A percentile compares a stretch with the other conserved stretches of the same genome.
phyloP scores from a whole-genome alignment of 2,329 filamentous ascomycete genomes.

The Trichoderma pleuroti region DNA sequence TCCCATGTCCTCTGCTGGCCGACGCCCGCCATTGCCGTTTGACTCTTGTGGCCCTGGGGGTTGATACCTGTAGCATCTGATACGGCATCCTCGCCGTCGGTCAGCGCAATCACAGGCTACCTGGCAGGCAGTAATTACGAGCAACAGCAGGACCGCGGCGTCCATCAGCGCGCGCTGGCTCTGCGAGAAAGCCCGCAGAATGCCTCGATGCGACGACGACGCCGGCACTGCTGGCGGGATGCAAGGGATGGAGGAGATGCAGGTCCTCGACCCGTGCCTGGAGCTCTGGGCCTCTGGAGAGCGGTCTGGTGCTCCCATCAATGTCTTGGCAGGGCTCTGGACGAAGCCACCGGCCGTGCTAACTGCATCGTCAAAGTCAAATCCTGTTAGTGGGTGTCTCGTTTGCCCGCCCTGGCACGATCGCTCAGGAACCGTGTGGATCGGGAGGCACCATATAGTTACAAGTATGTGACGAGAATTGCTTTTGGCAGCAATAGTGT shows the following conservation, averaged over 20 bases:
- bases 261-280: not conserved
- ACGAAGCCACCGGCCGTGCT: not conserved
- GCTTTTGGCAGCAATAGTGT: not conserved
- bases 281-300: not conserved
- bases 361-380: constrained; percentile 6
- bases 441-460: constrained; percentile 1
- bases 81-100: constrained; percentile 1
- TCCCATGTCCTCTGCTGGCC: not conserved
- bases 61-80: not conserved
- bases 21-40: not conserved
- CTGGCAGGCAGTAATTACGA: constrained; percentile 10
- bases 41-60: not conserved
- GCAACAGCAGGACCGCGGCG: not conserved
- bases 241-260: not conserved
- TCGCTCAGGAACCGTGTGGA: constrained; percentile 17
- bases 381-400: not conserved
- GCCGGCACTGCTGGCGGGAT: not conserved
- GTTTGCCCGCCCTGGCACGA: constrained; percentile 13
- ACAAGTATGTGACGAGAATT: constrained; percentile 17
- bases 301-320: not conserved
- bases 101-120: constrained; percentile 1
- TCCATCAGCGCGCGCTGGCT: not conserved
- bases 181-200: not conserved
- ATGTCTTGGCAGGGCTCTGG: not conserved
- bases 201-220: not conserved